A percentile compares a stretch with the other conserved stretches of the same genome.
Evolutionary conservation across 208 protist genomes (phyloP).

Genomic region (Phytomonas sp.): DNA sequence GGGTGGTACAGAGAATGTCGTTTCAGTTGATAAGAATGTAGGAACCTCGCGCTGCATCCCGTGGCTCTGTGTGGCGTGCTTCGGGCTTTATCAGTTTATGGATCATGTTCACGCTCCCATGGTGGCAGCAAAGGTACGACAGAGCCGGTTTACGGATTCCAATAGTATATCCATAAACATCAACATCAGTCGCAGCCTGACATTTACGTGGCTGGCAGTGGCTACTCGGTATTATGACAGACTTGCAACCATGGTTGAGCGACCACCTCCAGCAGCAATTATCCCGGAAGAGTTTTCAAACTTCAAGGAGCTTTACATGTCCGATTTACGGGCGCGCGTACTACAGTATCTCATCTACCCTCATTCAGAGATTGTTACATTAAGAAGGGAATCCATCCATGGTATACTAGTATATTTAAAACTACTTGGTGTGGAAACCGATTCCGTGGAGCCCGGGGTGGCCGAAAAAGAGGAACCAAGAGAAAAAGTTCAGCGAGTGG

Average conservation of each 20-base stretch:
- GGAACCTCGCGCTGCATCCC: conserved; percentile 21
- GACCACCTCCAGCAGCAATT: conserved; percentile 15
- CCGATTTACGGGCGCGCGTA: conserved; percentile 64
- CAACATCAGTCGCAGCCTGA: conserved; percentile 72
- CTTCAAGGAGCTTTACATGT: conserved; percentile 88
- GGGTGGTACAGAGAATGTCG: conserved; percentile 1
- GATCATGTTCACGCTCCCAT: conserved; percentile 61
- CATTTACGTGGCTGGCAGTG: conserved; percentile 76
- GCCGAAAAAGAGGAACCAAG: neutral
- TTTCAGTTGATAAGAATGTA: conserved; percentile 25
- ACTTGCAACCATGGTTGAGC: conserved; percentile 19
- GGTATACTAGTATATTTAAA: neutral
- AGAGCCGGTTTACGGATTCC: conserved; percentile 58
- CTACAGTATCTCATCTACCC: conserved; percentile 43
- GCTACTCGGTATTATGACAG: conserved; percentile 60
- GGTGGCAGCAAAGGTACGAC: conserved; percentile 54
- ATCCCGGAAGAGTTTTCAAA: conserved; percentile 75
- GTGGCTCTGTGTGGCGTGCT: conserved; percentile 69
- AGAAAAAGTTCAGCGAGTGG: neutral
- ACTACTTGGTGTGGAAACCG: neutral
- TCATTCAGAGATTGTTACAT: conserved; percentile 18
- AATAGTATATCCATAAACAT: conserved; percentile 68
- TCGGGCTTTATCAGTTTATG: conserved; percentile 83
- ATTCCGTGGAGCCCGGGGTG: neutral
- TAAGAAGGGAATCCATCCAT: neutral